Conservation (phyloP, 306 rosid genomes). For the Prunus kanzakura region DNA sequence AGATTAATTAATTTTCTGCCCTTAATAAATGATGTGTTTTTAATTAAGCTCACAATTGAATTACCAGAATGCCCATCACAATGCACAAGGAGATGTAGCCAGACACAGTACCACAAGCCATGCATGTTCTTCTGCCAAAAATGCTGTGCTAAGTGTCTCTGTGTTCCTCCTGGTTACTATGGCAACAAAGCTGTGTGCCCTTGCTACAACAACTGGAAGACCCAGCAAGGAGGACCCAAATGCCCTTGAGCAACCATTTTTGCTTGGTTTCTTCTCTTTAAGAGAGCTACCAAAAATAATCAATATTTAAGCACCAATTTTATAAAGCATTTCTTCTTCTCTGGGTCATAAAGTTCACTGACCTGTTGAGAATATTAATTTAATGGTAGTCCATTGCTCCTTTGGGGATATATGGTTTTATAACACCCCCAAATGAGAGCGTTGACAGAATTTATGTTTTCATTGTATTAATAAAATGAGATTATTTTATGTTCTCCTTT, state of each 20-base stretch:
- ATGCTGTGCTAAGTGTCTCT: constrained; percentile 44
- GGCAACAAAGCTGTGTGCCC: constrained; percentile 61
- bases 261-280: neutral
- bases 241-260: constrained; percentile 31
- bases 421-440: constrained; percentile 3
- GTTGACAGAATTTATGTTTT: constrained; percentile 1
- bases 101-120: constrained; percentile 26
- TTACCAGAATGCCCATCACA: constrained; percentile 2
- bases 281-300: neutral
- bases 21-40: neutral
- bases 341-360: neutral
- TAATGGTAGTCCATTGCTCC: neutral
- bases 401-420: neutral
- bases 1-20: no score
- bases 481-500: neutral
- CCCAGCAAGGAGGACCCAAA: constrained; percentile 61
- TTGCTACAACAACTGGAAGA: constrained; percentile 70
- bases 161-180: constrained; percentile 58
- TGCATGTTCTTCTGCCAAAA: constrained; percentile 62
- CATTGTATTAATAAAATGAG: neutral
- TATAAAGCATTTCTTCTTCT: neutral
- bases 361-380: neutral
- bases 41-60: neutral
- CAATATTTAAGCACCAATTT: neutral
- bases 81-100: constrained; percentile 20